Evolutionary conservation across 495 filamentous ascomycete species (phyloP), one percentile per base, ranked within the genome.

Genomic region (Aspergillus diversus): DNA sequence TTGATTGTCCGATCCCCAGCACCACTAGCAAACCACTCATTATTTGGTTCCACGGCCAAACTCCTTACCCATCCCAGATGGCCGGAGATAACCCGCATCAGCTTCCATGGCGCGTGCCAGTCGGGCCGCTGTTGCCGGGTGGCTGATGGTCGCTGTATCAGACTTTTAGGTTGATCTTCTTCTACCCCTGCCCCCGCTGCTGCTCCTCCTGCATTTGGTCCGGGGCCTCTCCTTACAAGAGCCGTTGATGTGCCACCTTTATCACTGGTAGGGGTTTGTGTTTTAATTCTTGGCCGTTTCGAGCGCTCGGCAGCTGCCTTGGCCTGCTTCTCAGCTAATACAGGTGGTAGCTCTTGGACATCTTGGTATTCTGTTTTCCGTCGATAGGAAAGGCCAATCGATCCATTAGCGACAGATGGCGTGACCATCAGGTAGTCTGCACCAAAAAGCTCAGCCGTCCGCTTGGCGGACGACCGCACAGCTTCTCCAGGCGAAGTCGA

Each of bases 31-130:
- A 99, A 99, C 92, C 92, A 99, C 76, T 97, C 85, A 74, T 99
- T 99, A 67, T 92, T 90, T 1, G 96, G 96, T 73, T 98, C 96
- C 42, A 98, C 89, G 12, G 94, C 91, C 70, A 99, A 77, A 68
- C 85, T 86, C 42, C 96, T 85, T 61, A 99, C 96, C 96, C 96
- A 99, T 39, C 96, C 96, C 68, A 97, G 70, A 75, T 98, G 96
- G 33, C 96, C 96, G 7, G 92, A 96, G 60, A 99, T 97, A 58
- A 99, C 95, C 57, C 96, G 85, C 90, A 97, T 93, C 63, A 98
- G 86, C 84, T 98, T 97, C 96, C 96, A 98, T 33, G 96, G 96
- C 54, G 94, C 83, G 71, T 98, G 94, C 96, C 96, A 99, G 47
- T 95, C 87, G 11, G 96, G 96, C 66, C 86, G 89, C 62, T 88